Evolutionary conservation across 2,329 filamentous ascomycete genomes (phyloP), one percentile per base, ranked within the genome.

Genomic region (Paraconiothyrium brasiliense): DNA sequence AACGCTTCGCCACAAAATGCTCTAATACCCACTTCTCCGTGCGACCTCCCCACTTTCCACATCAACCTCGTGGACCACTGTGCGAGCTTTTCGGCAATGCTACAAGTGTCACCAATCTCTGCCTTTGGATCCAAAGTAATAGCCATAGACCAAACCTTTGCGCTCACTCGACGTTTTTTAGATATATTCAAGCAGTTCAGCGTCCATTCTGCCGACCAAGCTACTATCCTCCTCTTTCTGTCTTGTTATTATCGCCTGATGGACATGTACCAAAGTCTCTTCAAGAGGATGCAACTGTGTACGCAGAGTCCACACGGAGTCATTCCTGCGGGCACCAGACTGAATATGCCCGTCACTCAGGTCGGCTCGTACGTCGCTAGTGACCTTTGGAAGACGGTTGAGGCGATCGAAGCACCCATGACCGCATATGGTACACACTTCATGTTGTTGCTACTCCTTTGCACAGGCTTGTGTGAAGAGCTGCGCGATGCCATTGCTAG

Each of bases 81-180:
- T n/a, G 14, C 22, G 8, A 61, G 20, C 13, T 34, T 61, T 10
- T 35, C 54, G 13, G 13, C 54, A 24, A 14, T 20, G 4, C n/a
- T 48, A 10, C 16, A 47, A 16, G 46, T 48, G 24, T 1, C 24
- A 48, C 43, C 54, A 16, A 6, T 14, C 2, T 30, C 27, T n/a
- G 4, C 59, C 13, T 61, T 61, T 35, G 46, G 24, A 3, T 9
- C 46, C 13, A 48, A 32, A n/a, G 9, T 48, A n/a, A 32, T 48
- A 6, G 52, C 59, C 20, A 44, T 61, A 34, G 59, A 61, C 37
- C 43, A 61, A 24, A 61, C 54, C 24, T 61, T 61, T 47, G 44
- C 56, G 14, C 51, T 64, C 22, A 63, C 43, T 13, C 43, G 49
- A 27, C 37, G 14, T 0, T 49, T 63, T 5, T 47, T 54, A 24